Evolutionary conservation across 1,284 basidiomycete genomes (phyloP), one percentile per base, ranked within the genome.

Genomic region (Heterobasidion parviporum): DNA sequence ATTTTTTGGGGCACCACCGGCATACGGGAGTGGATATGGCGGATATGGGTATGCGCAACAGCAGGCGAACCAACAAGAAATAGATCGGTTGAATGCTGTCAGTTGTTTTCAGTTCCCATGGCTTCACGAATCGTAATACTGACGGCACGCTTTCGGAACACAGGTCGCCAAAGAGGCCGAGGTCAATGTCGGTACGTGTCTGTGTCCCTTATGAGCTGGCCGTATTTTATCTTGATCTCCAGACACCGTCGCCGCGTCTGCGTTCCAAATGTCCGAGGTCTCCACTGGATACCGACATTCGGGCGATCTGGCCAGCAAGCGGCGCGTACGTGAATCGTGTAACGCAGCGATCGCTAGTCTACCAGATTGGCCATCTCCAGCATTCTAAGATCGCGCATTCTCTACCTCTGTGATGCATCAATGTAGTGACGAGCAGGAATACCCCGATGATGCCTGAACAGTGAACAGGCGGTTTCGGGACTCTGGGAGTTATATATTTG

Each of bases 191-290:
- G 69, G 71, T 72, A 50, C 45, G 67, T 63, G 4, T n/a, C 14
- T 53, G 26, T 26, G 26, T 26, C 26, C 26, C 3, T 26, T 26
- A 26, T 6, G 26, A 26, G 26, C 26, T 26, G 26, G 26, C 26
- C 5, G 26, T 26, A 5, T 1, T 26, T 26, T 5, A 26, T 26
- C 26, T 26, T 26, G 6, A 26, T 26, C 26, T 41, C 2, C 52
- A 72, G 72, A 72, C 53, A 65, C 67, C 2, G 62, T 72, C 18
- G 70, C 70, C 8, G 72, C 72, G 5, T 66, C 69, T 2, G 58
- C 66, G 7, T 67, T 72, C 64, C 72, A 74, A 61, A 68, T 73
- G 68, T 62, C 69, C 34, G 72, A 74, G 54, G 69, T 70, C 5
- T 67, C 64, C 49, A 50, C 56, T 18, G 70, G 70, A 2, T 73